Evolutionary conservation across 345 rosid species (phyloP), one percentile per base, ranked within the genome.

Genomic region (Citrus maxima): DNA sequence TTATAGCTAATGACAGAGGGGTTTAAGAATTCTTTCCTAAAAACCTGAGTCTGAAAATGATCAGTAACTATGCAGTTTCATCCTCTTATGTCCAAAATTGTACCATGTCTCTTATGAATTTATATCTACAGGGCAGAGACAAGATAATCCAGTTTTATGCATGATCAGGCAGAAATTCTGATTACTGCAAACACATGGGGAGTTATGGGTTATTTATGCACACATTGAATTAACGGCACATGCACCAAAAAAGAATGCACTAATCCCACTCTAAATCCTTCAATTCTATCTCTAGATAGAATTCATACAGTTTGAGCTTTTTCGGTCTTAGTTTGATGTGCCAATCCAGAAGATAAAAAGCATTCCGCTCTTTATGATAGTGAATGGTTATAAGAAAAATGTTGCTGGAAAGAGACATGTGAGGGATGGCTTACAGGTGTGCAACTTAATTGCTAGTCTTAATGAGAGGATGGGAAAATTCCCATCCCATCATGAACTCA

Each of bases 311-410:
- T 18, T 21, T 40, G 24, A 68, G 72, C 34, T 40, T 49, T 64
- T 76, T 22, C 24, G 1, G 32, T 76, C 63, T 51, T 34, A n/a
- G 65, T 16, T 54, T n/a, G 54, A 51, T 65, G 65, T 54, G 72
- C 72, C 72, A n/a, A 49, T 34, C 32, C 37, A 54, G 70, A 67
- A 54, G 46, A 67, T 14, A 35, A 30, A 55, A 82, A 32, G 42
- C 42, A 3, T 32, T 32, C 2, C 2, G 34, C 65, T 61, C 65
- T 25, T 61, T 27, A 12, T 27, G 65, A 25, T 6, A 61, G 40
- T 32, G 67, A 30, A 30, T 21, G 68, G n/a, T 64, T 64, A 21
- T 30, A 13, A 46, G 51, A 46, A 46, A 13, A 54, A 54, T 18
- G 21, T 54, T 54, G 5, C 22, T 1, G 22, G 56, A 30, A 40